Evolutionary conservation across 371 early-diverging fungal genomes (phyloP).

Genomic region (Nematocida sp.): DNA sequence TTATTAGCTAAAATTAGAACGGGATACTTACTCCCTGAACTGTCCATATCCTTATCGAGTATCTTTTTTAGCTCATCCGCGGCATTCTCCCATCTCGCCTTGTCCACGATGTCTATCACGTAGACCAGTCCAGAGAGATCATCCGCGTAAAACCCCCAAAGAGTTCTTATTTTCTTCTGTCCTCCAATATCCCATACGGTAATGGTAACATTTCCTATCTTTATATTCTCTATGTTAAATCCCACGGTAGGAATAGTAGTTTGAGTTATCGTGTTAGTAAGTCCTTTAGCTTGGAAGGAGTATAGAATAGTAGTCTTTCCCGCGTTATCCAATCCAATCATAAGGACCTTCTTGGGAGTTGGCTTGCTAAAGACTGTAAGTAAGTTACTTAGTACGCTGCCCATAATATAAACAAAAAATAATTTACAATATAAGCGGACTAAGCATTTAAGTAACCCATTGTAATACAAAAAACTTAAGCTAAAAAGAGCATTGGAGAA

Average conservation of each 20-base stretch:
- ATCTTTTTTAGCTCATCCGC: constrained; percentile 69
- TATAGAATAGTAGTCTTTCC: constrained; percentile 74
- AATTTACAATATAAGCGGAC: no score
- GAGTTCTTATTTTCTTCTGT: constrained; percentile 66
- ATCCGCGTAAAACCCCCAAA: constrained; percentile 68
- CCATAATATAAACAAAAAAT: constrained; percentile 52
- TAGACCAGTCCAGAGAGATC: constrained; percentile 73
- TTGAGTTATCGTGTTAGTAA: constrained; percentile 68
- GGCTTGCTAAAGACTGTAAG: constrained; percentile 28
- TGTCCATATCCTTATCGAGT: constrained; percentile 54
- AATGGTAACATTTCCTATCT: constrained; percentile 64
- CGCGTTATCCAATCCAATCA: constrained; percentile 73
- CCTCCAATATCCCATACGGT: constrained; percentile 69
- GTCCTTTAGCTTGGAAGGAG: constrained; percentile 83
- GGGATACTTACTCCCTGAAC: constrained; percentile 42
- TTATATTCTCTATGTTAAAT: constrained; percentile 67
- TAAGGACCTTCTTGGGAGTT: constrained; percentile 63
- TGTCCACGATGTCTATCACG: constrained; percentile 85
- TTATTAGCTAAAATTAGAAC: constrained; percentile 61
- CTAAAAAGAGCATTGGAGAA: constrained; percentile 1
- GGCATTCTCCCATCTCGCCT: constrained; percentile 78
- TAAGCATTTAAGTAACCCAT: neutral
- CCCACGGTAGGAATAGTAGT: constrained; percentile 89
- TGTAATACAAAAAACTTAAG: no score
- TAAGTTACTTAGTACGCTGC: constrained; percentile 47